Base-by-base conservation (phyloP, 345 rosid genomes). In the Murraya paniculata region DNA sequence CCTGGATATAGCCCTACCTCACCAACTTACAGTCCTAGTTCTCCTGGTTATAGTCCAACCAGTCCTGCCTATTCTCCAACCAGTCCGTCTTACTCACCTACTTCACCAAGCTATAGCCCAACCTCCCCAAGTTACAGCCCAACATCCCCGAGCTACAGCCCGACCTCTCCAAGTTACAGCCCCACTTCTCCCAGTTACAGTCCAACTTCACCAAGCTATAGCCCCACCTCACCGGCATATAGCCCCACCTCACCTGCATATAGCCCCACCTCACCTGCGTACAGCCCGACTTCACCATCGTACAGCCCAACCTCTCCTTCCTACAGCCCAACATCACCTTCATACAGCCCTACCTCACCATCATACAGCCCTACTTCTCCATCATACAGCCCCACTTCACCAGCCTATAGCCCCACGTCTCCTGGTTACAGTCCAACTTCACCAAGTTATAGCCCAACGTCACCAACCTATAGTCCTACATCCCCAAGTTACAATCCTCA, bases 1-100 rank as follows among this genome's bases (percentile, higher is more conserved):
- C 98, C 98, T 0, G 91, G 92, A 1, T 94, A 94, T 33, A 92
- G 97, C 74, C 98, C 98, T 28, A 91, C 98, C 19, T 95, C 99
- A 2, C 99, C 98, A 21, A 87, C 89, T 24, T 95, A 95, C 69
- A 93, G 97, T 76, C 98, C 98, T 7, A 93, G 91, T 66, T 91
- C 97, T 64, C 98, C 98, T 41, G 87, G 91, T 18, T 95, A 92
- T 68, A 93, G 97, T 77, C 98, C 99, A 25, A 92, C 94, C 18
- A 87, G 92, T 79, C 98, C 98, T 22, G 95, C 95, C 4, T 95
- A 93, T 77, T 89, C 94, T 77, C 98, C 92, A 8, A 92, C 94
- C 8, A 87, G 91, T 79, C 98, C 98, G 19, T 92, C 94, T 2
- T 95, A 93, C 78, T 88, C 93, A 56, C 98, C 92, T 27, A 89